Conservation (phyloP, 805 yeast genomes). For the Barnettozyma populi region DNA sequence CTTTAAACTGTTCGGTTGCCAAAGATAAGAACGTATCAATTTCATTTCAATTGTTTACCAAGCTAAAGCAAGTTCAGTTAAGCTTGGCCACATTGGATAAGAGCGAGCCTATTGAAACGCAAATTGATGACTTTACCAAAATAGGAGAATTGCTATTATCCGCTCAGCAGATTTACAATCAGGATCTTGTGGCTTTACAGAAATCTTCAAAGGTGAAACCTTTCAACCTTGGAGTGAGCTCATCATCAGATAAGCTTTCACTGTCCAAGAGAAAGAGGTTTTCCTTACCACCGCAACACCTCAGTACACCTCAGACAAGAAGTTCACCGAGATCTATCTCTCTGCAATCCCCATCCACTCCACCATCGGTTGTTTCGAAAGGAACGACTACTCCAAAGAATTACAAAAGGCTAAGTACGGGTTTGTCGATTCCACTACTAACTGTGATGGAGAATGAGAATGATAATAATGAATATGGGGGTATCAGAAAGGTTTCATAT, state of each 20-base stretch:
- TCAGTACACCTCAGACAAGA: slow-evolving; percentile 4
- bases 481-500: slow-evolving; percentile 14
- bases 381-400: slow-evolving; percentile 8
- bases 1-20: background rate
- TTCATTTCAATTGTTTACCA: slow-evolving; percentile 4
- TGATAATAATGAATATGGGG: background rate
- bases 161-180: slow-evolving; percentile 2
- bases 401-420: slow-evolving; percentile 25
- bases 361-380: slow-evolving; percentile 2
- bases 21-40: background rate
- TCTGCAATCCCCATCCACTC: slow-evolving; percentile 1
- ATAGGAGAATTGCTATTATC: slow-evolving; percentile 7
- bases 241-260: background rate
- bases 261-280: slow-evolving; percentile 19
- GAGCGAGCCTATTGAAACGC: slow-evolving; percentile 3
- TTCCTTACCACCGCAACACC: slow-evolving; percentile 17
- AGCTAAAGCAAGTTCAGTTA: slow-evolving; percentile 9
- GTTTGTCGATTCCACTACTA: slow-evolving; percentile 23
- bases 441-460: slow-evolving; percentile 24
- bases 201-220: slow-evolving; percentile 7
- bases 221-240: slow-evolving; percentile 9
- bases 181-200: slow-evolving; percentile 3
- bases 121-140: slow-evolving; percentile 9
- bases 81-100: slow-evolving; percentile 5
- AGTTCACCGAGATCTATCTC: slow-evolving; percentile 11